Percentiles rank a stretch among this genome's conserved stretches.
phyloP scores from a whole-genome alignment of 805 yeast species.

The Brettanomyces sp. region DNA sequence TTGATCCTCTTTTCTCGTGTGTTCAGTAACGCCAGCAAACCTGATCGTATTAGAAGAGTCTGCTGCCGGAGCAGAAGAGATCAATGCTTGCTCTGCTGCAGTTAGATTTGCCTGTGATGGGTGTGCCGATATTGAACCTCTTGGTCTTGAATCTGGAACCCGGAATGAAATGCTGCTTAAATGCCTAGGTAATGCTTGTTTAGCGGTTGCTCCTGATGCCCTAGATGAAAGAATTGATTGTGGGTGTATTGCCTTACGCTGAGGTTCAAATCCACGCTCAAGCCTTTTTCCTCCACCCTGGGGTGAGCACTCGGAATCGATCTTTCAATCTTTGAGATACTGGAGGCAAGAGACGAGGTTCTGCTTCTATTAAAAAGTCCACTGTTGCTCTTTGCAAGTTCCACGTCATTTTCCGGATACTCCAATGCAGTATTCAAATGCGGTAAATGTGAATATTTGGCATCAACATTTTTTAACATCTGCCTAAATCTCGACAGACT shows the following conservation, averaged over 20 bases:
- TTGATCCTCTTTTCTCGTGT: not conserved
- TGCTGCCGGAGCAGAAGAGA: conserved; percentile 5
- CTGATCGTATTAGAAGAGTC: conserved; percentile 1
- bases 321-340: too few species aligned
- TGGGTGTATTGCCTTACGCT: not conserved
- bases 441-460: conserved; percentile 14
- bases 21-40: not conserved
- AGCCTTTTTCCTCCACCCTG: not conserved
- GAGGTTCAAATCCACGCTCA: not conserved
- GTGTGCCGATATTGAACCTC: conserved; percentile 44
- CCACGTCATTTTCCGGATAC: conserved; percentile 1
- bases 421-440: conserved; percentile 13
- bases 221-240: conserved; percentile 4
- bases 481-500: not conserved
- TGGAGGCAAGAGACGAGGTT: too few species aligned
- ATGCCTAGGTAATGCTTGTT: not conserved
- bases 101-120: not conserved
- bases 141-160: conserved; percentile 29
- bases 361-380: too few species aligned
- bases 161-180: conserved; percentile 35
- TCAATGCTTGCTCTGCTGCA: conserved; percentile 4
- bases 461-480: not conserved
- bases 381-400: not conserved
- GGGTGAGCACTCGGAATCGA: too few species aligned
- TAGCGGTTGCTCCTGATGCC: conserved; percentile 3